Percentiles rank a stretch among this genome's conserved stretches.
These are phyloP conservation scores for Rhodotorula glutinis DNA, from an alignment of 1,284 basidiomycete species.

Conservation along the genomic window DNA sequence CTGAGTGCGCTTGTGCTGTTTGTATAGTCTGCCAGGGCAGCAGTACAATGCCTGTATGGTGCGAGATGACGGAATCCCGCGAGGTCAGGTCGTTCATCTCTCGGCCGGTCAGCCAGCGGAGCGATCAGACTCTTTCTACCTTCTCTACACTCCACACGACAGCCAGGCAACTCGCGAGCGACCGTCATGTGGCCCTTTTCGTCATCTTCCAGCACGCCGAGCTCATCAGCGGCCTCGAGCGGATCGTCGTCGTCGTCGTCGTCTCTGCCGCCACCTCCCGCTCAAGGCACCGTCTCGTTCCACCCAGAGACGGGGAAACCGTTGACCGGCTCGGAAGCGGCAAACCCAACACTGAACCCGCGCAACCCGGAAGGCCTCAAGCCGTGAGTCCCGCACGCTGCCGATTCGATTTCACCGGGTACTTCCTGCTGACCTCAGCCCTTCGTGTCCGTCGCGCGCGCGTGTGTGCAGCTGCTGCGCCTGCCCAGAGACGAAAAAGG, in stretches of 20 bases:
- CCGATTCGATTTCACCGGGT: background rate
- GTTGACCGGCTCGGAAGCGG: constrained; percentile 31
- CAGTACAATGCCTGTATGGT: too few relatives aligned
- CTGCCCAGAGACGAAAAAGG: constrained; percentile 87
- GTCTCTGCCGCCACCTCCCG: background rate
- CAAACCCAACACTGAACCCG: constrained; percentile 57
- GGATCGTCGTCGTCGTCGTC: background rate
- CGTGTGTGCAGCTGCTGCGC: constrained; percentile 79
- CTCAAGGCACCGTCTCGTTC: constrained; percentile 6
- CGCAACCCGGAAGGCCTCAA: constrained; percentile 86
- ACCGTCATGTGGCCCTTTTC: constrained; percentile 23
- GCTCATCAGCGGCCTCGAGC: background rate
- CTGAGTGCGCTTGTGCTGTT: too few relatives aligned
- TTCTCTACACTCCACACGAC: too few relatives aligned
- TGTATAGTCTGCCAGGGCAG: too few relatives aligned
- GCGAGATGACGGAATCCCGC: too few relatives aligned
- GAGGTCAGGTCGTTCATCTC: too few relatives aligned
- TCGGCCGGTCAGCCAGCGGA: too few relatives aligned
- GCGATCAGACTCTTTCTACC: too few relatives aligned
- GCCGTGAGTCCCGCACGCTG: constrained; percentile 60
- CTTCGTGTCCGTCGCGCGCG: background rate
- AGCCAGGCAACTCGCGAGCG: too few relatives aligned
- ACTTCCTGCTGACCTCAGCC: background rate
- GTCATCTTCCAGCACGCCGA: background rate
- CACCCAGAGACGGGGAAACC: constrained; percentile 17